Percentiles rank a stretch among this genome's conserved stretches.
phyloP scores from a whole-genome alignment of 768 basidiomycete species.

The Tricholoma matsutake region DNA sequence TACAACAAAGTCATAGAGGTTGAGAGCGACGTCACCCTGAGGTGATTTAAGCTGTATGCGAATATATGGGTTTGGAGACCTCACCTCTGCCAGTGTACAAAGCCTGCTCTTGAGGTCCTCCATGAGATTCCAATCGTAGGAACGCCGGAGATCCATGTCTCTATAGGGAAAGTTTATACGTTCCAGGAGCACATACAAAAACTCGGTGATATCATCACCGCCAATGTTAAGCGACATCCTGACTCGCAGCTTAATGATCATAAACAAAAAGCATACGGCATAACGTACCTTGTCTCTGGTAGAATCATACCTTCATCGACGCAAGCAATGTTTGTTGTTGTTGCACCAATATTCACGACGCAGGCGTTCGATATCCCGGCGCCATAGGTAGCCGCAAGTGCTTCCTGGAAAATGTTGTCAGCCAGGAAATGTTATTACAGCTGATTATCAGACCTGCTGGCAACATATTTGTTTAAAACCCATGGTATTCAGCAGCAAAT shows the following conservation, averaged over 20 bases:
- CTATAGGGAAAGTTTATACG: constrained; percentile 87
- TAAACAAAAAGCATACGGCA: not conserved
- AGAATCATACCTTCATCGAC: constrained; percentile 92
- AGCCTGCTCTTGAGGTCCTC: constrained; percentile 85
- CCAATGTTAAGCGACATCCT: constrained; percentile 85
- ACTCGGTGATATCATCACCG: constrained; percentile 93
- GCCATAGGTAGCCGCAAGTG: constrained; percentile 89
- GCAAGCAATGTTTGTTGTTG: constrained; percentile 80
- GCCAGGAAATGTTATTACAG: not conserved
- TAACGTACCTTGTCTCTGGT: constrained; percentile 76
- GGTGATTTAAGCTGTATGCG: constrained; percentile 3
- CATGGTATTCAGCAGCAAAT: constrained; percentile 71
- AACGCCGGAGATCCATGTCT: constrained; percentile 70
- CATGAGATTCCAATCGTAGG: constrained; percentile 89
- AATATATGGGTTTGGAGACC: not conserved
- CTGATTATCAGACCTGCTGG: constrained; percentile 64
- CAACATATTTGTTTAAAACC: constrained; percentile 92
- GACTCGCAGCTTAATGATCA: constrained; percentile 6
- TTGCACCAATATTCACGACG: constrained; percentile 92
- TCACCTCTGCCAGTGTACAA: constrained; percentile 86
- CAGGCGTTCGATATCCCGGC: constrained; percentile 95
- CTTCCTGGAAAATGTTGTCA: constrained; percentile 56
- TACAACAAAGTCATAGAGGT: constrained; percentile 87
- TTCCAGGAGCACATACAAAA: constrained; percentile 74
- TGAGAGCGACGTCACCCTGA: constrained; percentile 88